These are phyloP conservation scores for Metschnikowia henanensis DNA, from an alignment of 805 yeast genomes.

Conservation along the genomic window DNA sequence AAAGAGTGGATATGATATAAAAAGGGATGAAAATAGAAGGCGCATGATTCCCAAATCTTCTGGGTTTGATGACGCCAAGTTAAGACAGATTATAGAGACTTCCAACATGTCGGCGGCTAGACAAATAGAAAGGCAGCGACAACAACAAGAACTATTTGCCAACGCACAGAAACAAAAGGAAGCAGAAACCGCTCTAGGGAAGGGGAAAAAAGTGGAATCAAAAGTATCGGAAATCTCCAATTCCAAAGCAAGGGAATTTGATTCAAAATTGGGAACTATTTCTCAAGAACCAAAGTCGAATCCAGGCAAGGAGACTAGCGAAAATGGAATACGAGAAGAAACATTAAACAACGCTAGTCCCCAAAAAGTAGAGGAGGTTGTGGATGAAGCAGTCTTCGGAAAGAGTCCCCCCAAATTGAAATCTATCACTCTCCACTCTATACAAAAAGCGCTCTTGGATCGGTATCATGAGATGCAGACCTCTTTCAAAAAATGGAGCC, in stretches of 20 bases:
- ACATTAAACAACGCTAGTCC: too few relatives aligned
- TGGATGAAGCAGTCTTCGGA: too few relatives aligned
- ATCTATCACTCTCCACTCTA: not conserved
- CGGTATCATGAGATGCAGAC: conserved; percentile 36
- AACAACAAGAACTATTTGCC: not conserved
- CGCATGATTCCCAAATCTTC: not conserved
- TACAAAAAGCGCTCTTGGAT: conserved; percentile 42
- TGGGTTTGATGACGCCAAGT: conserved; percentile 26
- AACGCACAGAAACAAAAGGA: too few relatives aligned
- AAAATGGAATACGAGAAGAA: not conserved
- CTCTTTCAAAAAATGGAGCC: conserved; percentile 40
- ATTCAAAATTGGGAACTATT: too few relatives aligned
- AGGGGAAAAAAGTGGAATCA: too few relatives aligned
- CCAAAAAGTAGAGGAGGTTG: too few relatives aligned
- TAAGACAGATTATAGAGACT: conserved; percentile 35
- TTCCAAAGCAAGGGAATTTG: too few relatives aligned
- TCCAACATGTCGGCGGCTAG: conserved; percentile 31
- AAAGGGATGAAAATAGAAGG: not conserved
- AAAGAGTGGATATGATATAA: not conserved
- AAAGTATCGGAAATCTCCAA: too few relatives aligned
- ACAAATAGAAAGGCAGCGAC: conserved; percentile 8
- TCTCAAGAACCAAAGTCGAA: too few relatives aligned
- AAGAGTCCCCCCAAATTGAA: not conserved
- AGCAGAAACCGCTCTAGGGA: too few relatives aligned
- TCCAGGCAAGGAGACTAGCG: not conserved